A percentile compares a stretch with the other conserved stretches of the same genome.
Evolutionary conservation across 2,329 filamentous ascomycete genomes (phyloP).

Genomic region (Phoma sp.): DNA sequence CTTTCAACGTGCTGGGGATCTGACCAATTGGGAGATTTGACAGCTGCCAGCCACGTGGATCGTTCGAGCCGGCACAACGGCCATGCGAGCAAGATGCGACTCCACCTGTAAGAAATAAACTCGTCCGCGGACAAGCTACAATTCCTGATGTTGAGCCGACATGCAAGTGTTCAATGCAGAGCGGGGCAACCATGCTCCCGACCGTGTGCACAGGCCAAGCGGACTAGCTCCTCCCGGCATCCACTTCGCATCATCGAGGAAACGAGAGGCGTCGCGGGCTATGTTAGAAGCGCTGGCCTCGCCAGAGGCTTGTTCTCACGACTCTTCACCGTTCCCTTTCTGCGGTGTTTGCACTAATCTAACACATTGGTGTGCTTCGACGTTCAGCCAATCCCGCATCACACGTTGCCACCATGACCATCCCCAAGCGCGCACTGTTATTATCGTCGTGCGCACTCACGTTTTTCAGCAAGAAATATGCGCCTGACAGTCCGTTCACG

Average conservation of each 20-base stretch:
- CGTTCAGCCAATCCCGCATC: background rate
- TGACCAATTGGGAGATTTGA: background rate
- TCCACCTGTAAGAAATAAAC: no score
- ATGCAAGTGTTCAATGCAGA: background rate
- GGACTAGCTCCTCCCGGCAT: conserved; percentile 2
- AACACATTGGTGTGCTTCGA: no score
- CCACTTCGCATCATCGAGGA: conserved; percentile 16
- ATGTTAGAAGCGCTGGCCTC: conserved; percentile 1
- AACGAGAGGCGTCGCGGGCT: conserved; percentile 17
- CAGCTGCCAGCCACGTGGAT: background rate
- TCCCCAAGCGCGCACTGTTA: conserved; percentile 37
- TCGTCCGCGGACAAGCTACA: conserved; percentile 6
- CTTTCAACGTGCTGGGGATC: background rate
- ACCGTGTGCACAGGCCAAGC: conserved; percentile 6
- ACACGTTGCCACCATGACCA: conserved; percentile 30
- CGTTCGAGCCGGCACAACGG: no score
- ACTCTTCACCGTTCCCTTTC: background rate
- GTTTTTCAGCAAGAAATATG: conserved; percentile 44
- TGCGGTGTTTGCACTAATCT: no score
- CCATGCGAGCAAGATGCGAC: no score
- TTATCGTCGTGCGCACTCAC: conserved; percentile 35
- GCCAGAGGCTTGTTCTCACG: background rate
- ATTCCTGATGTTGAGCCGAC: background rate
- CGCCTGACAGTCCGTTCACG: conserved; percentile 41
- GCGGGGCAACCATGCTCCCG: conserved; percentile 10